Conservation (phyloP, 2,329 filamentous ascomycete species). For the Parastagonospora avenae region DNA sequence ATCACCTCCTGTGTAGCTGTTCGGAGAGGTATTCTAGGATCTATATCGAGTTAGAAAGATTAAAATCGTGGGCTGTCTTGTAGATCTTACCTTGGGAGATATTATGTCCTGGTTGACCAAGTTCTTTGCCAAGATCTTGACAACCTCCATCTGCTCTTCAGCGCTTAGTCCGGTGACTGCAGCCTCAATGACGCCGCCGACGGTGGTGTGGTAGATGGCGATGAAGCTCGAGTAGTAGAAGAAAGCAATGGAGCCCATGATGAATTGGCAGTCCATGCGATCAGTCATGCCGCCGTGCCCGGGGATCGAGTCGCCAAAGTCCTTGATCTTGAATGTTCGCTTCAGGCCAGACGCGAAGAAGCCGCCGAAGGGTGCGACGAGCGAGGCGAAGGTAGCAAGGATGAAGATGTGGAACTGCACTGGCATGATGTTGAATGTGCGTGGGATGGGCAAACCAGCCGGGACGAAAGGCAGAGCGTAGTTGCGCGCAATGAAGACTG, state of each 20-base stretch:
- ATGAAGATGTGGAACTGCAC: slow-evolving; percentile 93
- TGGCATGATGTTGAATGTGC: slow-evolving; percentile 76
- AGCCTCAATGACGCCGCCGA: slow-evolving; percentile 86
- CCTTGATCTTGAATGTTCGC: slow-evolving; percentile 99
- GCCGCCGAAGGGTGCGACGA: slow-evolving; percentile 95
- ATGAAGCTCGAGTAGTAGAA: slow-evolving; percentile 99
- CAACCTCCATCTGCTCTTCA: slow-evolving; percentile 86
- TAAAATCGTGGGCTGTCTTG: too few species aligned
- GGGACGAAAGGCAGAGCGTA: slow-evolving; percentile 67
- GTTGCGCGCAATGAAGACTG: slow-evolving; percentile 80
- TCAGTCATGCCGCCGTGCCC: slow-evolving; percentile 98
- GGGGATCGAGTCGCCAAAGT: slow-evolving; percentile 97
- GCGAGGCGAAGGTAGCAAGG: slow-evolving; percentile 89
- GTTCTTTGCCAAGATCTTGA: slow-evolving; percentile 66
- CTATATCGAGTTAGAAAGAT: slow-evolving; percentile 11
- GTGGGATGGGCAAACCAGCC: slow-evolving; percentile 61
- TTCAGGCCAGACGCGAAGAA: slow-evolving; percentile 98
- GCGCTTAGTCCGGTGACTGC: slow-evolving; percentile 86
- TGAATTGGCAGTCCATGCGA: slow-evolving; percentile 99
- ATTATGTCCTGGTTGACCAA: slow-evolving; percentile 67
- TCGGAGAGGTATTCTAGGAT: slow-evolving; percentile 32
- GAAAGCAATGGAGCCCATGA: slow-evolving; percentile 98
- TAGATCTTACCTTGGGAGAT: slow-evolving; percentile 55
- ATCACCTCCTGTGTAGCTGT: slow-evolving; percentile 30
- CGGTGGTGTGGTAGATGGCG: slow-evolving; percentile 80